These are phyloP conservation scores for Spirogloea muscicola DNA, from an alignment of 139 green algal species.

Conservation along the genomic window DNA sequence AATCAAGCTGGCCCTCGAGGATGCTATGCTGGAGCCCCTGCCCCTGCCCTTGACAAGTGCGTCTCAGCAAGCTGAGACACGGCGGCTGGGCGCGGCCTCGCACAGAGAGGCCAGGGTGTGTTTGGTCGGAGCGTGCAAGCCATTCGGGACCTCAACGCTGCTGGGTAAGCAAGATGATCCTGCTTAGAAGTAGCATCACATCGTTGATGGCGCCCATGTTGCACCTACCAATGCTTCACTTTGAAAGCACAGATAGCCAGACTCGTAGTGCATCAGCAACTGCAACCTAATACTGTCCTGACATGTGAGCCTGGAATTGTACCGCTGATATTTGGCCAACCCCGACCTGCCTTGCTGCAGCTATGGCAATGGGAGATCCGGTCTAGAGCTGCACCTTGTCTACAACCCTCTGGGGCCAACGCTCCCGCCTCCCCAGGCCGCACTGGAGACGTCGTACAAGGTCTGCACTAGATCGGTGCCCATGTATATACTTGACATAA, in stretches of 20 bases:
- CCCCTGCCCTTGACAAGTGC: too few relatives aligned
- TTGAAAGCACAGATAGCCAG: neutral
- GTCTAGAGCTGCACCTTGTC: slow-evolving; percentile 83
- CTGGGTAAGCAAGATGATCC: slow-evolving; percentile 53
- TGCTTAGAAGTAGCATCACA: too few relatives aligned
- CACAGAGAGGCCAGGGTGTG: slow-evolving; percentile 61
- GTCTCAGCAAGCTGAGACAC: too few relatives aligned
- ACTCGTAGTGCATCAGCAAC: neutral
- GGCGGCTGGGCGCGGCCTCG: too few relatives aligned
- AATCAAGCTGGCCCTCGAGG: neutral
- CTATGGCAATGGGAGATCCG: slow-evolving; percentile 58
- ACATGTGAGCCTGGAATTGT: neutral
- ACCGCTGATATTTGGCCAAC: neutral
- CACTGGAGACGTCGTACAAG: slow-evolving; percentile 62
- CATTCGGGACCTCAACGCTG: slow-evolving; percentile 72
- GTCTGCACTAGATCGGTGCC: too few relatives aligned
- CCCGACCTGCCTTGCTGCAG: slow-evolving; percentile 2
- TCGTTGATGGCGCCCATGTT: too few relatives aligned
- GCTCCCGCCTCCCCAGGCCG: slow-evolving; percentile 58
- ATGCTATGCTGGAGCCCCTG: too few relatives aligned
- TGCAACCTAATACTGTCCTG: neutral
- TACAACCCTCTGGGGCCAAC: slow-evolving; percentile 89
- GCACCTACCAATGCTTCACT: too few relatives aligned
- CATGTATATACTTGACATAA: too few relatives aligned
- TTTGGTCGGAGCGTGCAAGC: slow-evolving; percentile 85